Conservation (phyloP, 768 basidiomycete species). For the Suillus bovinus region DNA sequence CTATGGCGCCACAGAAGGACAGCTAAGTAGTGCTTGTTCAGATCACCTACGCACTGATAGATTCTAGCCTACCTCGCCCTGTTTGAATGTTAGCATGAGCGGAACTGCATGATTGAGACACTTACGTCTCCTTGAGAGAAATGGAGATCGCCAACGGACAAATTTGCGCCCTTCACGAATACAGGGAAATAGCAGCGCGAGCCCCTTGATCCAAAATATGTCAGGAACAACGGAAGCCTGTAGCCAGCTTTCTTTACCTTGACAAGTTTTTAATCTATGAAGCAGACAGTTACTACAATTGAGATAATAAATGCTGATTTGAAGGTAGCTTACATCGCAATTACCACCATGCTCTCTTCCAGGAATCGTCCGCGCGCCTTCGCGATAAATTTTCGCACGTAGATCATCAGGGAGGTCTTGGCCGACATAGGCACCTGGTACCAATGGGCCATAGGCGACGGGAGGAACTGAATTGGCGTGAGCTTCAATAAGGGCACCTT, state of each 20-base stretch:
- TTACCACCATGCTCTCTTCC: slow-evolving; percentile 82
- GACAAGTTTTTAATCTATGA: slow-evolving; percentile 74
- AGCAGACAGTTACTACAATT: slow-evolving; percentile 3
- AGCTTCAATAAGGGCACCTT: slow-evolving; percentile 59
- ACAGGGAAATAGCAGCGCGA: slow-evolving; percentile 79
- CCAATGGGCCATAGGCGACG: slow-evolving; percentile 65
- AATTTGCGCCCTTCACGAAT: slow-evolving; percentile 71
- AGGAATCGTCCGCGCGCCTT: slow-evolving; percentile 76
- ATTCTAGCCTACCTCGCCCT: slow-evolving; percentile 54
- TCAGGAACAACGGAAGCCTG: background rate
- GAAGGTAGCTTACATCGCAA: slow-evolving; percentile 52
- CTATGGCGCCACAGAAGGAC: slow-evolving; percentile 77
- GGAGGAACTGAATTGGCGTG: slow-evolving; percentile 56
- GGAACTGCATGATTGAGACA: background rate
- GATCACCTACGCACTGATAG: background rate
- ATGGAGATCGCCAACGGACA: slow-evolving; percentile 78
- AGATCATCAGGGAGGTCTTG: slow-evolving; percentile 55
- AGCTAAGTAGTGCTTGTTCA: slow-evolving; percentile 37
- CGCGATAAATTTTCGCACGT: slow-evolving; percentile 52
- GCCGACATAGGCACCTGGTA: slow-evolving; percentile 65
- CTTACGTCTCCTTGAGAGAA: slow-evolving; percentile 76
- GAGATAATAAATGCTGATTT: background rate
- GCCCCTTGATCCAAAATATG: slow-evolving; percentile 38
- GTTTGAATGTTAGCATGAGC: slow-evolving; percentile 9
- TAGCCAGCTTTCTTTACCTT: slow-evolving; percentile 33